Base-by-base conservation (phyloP, 2,329 filamentous ascomycete genomes). In the Paecilomyces sp. region DNA sequence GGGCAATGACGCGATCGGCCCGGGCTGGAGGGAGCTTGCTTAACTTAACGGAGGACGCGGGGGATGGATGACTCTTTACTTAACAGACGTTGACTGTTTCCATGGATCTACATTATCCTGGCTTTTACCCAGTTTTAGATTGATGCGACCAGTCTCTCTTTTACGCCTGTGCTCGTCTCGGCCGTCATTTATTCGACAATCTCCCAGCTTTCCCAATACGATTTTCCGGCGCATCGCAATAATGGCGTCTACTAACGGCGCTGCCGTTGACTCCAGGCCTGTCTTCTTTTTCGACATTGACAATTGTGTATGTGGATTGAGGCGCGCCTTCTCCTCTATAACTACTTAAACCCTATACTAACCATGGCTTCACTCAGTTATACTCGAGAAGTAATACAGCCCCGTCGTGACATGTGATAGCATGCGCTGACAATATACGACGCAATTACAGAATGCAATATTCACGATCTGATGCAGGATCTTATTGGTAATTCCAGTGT, bases 221-320 rank as follows among this genome's bases (percentile, higher is more conserved):
- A n/a, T 50, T 18, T 24, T 36, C 31, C 47, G 13, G 3, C 15
- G 41, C 15, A 41, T n/a, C n/a, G 15, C 30, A 41, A n/a, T 25
- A 41, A n/a, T 25, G 51, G 28, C 18, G n/a, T 34, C 31, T 54
- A 13, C 41, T 60, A 58, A 55, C 56, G 9, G 5, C n/a, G 31
- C 8, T 25, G 36, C 64, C 57, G 57, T 61, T 61, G 76, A 80
- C 64, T 66, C 70, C 62, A 73, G 84, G 63, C 80, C 82, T 1
- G 80, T 90, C 22, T 84, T 87, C 73, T 87, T 85, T 75, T 97
- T 97, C 72, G 94, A 99, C 73, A 97, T 99, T 71, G 94, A 99
- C 81, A 99, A 99, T 72, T 99, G 95, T 77, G 85, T 87, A 80
- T 64, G 83, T 79, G 25, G 15, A n/a, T 11, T 25, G 52, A 41